Percentiles rank a stretch among this genome's conserved stretches.
Conservation (phyloP, 345 rosid genomes). For the Bruguiera parviflora region DNA sequence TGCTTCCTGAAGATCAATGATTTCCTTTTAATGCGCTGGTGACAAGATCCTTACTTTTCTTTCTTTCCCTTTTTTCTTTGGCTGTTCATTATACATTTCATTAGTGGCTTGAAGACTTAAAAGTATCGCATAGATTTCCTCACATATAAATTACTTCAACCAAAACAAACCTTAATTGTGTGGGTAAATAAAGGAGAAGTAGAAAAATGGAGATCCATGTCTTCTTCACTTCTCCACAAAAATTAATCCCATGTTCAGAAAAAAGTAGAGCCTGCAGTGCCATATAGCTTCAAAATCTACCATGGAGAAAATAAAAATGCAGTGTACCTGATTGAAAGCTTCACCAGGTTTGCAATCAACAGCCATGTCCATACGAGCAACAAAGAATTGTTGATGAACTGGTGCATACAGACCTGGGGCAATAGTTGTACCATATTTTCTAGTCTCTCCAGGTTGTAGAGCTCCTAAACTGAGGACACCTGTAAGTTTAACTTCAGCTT, state of each 20-base stretch:
- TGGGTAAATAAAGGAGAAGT: background rate
- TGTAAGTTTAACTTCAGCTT: conserved; percentile 89
- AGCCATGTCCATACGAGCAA: conserved; percentile 92
- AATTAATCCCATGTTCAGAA: no score
- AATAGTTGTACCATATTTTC: conserved; percentile 85
- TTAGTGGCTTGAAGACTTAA: background rate
- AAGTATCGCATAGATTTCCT: background rate
- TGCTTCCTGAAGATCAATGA: no score
- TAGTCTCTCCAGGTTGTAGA: conserved; percentile 76
- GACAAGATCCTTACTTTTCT: no score
- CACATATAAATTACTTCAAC: background rate
- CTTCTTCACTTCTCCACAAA: no score
- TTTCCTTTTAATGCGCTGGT: no score
- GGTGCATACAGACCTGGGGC: conserved; percentile 93
- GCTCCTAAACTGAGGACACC: conserved; percentile 94
- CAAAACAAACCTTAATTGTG: background rate
- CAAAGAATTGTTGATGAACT: conserved; percentile 89
- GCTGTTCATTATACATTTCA: background rate
- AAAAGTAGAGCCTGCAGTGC: background rate
- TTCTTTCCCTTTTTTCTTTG: no score
- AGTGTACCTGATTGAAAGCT: conserved; percentile 71
- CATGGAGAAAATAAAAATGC: background rate
- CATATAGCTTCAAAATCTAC: background rate
- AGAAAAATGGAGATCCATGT: background rate
- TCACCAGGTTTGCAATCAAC: conserved; percentile 91